Evolutionary conservation across 208 protist genomes (phyloP), one percentile per base, ranked within the genome.

Genomic region (Trypanosoma avium): DNA sequence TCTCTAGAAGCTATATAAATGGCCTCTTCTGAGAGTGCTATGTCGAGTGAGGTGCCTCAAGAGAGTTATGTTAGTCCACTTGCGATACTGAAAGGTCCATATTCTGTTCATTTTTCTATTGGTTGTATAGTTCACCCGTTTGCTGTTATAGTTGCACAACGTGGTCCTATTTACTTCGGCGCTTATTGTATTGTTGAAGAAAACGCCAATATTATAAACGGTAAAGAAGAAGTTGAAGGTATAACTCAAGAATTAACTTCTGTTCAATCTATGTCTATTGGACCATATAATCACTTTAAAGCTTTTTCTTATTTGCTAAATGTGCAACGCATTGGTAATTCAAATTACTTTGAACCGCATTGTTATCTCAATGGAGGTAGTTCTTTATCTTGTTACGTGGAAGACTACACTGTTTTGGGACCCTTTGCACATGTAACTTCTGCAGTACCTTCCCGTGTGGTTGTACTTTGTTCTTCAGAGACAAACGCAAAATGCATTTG

Each of bases 101-200:
- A 69, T 33, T 10, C 54, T 36, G 77, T 89, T 3, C 54, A 61
- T 6, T 85, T 89, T 54, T 70, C 61, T 33, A 49, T 73, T 15
- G 76, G 82, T 17, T 89, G 82, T 43, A 73, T 85, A 29, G 78
- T 85, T 15, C 76, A 81, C 21, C 71, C 73, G 0, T 65, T 75
- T 49, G 82, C 76, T 4, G 71, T 73, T 49, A 74, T 89, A 26
- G 26, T 19, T 47, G 81, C 75, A 6, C 33, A 63, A 6, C 27
- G 36, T 8, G 69, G 60, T 0, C 33, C 24, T 12, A 72, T 85
- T 26, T 22, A 60, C 27, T 69, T 86, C 48, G 72, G 61, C 0
- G 54, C 60, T 24, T 84, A 78, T 66, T 79, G 68, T 43, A 59
- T 85, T 24, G 32, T 86, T 21, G 79, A 80, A 32, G 79, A 86